Percentiles rank a stretch among this genome's conserved stretches.
Conservation (phyloP, 2,329 filamentous ascomycete species). For the Raffaelea ambrosiae region DNA sequence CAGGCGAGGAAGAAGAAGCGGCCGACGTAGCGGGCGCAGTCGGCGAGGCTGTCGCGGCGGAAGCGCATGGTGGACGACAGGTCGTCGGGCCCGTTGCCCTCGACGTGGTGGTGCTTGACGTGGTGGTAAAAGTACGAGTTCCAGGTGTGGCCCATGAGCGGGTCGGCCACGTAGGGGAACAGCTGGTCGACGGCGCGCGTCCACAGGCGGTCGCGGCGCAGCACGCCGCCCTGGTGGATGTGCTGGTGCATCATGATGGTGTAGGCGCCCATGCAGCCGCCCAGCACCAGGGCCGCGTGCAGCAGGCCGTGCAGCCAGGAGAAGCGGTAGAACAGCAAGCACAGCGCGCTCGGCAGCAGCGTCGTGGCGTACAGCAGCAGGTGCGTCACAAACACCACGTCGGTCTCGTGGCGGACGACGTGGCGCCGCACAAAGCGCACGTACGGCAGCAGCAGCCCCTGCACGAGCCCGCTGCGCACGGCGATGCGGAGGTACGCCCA, state of each 20-base stretch:
- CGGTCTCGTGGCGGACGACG: conserved; percentile 57
- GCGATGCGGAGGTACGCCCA: conserved; percentile 14
- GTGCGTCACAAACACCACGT: conserved; percentile 73
- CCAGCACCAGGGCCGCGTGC: conserved; percentile 58
- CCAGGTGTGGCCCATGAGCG: conserved; percentile 76
- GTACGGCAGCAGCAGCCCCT: conserved; percentile 51
- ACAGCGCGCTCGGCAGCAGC: conserved; percentile 57
- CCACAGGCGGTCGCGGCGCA: conserved; percentile 39
- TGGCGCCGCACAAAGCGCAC: conserved; percentile 38
- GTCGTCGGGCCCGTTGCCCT: conserved; percentile 68
- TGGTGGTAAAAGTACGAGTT: conserved; percentile 82
- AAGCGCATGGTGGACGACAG: conserved; percentile 69
- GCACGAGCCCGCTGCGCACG: conserved; percentile 38
- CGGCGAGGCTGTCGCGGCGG: conserved; percentile 57
- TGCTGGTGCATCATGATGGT: conserved; percentile 81
- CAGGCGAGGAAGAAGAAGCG: conserved; percentile 68
- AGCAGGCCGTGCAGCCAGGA: conserved; percentile 57
- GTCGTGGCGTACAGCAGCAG: conserved; percentile 63
- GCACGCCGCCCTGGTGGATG: conserved; percentile 66
- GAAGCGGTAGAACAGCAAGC: conserved; percentile 55
- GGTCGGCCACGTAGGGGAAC: conserved; percentile 68
- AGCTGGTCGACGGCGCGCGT: conserved; percentile 43
- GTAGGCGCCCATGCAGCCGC: conserved; percentile 59
- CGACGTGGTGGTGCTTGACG: conserved; percentile 78
- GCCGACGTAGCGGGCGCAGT: conserved; percentile 65